Evolutionary conservation across 768 basidiomycete species (phyloP), one percentile per base, ranked within the genome.

Genomic region (Macrocybe gigantea): DNA sequence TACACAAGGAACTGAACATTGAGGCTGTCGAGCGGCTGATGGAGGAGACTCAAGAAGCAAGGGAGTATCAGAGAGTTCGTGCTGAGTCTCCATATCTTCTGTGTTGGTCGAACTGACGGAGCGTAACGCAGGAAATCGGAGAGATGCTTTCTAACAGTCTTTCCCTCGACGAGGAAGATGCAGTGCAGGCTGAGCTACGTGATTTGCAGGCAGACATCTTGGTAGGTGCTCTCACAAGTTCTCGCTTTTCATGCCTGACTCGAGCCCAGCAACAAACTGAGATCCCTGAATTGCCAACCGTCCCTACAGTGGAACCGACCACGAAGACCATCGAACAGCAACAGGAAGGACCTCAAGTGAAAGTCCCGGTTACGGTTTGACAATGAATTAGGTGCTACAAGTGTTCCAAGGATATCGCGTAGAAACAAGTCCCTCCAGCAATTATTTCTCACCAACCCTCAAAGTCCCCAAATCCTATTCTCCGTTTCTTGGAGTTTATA

Each of bases 1-100:
- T 99, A 11, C 93, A 99, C 64, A 84, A 84, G 56, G 93, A 98
- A 64, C 83, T 99, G 81, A 91, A 83, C 56, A 57, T 93, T 7
- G 93, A 96, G 64, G 83, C 73, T 50, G 94, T 97, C n/a, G 95
- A 98, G 75, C 88, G 81, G 60, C 70, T 98, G 44, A 75, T 99
- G 71, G 91, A 87, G 54, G 91, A 96, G 66, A 96, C 94, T 0
- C 79, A 80, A 3, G 95, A 98, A 60, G 96, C 93, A 9, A 78
- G 88, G 54, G 93, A 84, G 51, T 97, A 97, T 64, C 93, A 99
- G 60, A 72, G 75, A 61, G 95, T 93, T 51, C 41, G 54, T 50
- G 10, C 40, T 2, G 10, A 10, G 7, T 22, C 12, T 33, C 13
- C n/a, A n/a, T 44, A 22, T 41, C n/a, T 5, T 37, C 7, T 9